phyloP scores from a whole-genome alignment of 441 rosid species.

The Melastoma candidum region DNA sequence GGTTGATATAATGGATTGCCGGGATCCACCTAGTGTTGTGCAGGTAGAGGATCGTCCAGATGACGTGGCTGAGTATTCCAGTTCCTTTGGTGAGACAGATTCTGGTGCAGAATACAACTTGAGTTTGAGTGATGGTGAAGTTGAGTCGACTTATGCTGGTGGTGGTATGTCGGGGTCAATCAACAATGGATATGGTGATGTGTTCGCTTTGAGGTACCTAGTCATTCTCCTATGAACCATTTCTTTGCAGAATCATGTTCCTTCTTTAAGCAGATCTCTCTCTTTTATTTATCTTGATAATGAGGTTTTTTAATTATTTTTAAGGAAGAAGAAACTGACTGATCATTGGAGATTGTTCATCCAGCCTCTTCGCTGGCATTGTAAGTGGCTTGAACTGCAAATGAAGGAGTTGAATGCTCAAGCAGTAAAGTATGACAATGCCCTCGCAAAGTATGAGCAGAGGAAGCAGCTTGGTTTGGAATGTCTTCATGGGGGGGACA shows the following conservation, averaged over 20 bases:
- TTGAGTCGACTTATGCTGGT: constrained; percentile 36
- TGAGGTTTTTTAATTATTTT: constrained; percentile 8
- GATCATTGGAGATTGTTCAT: constrained; percentile 77
- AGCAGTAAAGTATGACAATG: constrained; percentile 56
- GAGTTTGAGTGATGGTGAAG: constrained; percentile 47
- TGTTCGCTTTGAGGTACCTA: constrained; percentile 13
- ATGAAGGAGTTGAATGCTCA: constrained; percentile 42
- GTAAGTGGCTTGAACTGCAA: constrained; percentile 79
- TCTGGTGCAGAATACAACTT: constrained; percentile 33
- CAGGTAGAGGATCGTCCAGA: constrained; percentile 3
- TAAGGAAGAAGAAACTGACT: constrained; percentile 68
- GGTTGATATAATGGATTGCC: constrained; percentile 38
- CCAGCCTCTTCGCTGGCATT: constrained; percentile 72
- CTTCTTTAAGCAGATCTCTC: constrained; percentile 5
- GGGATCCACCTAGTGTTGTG: constrained; percentile 10
- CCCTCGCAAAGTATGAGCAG: constrained; percentile 35
- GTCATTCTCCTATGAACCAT: constrained; percentile 1
- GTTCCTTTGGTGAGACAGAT: constrained; percentile 59
- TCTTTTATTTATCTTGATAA: background rate
- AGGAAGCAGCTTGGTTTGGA: constrained; percentile 35
- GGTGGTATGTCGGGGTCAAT: constrained; percentile 15
- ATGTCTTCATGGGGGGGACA: constrained; percentile 26
- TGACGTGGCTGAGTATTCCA: constrained; percentile 46
- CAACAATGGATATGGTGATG: constrained; percentile 14
- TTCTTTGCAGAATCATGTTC: background rate